Conservation (phyloP, 148 eudicot genomes). For the Spergularia bocconei region DNA sequence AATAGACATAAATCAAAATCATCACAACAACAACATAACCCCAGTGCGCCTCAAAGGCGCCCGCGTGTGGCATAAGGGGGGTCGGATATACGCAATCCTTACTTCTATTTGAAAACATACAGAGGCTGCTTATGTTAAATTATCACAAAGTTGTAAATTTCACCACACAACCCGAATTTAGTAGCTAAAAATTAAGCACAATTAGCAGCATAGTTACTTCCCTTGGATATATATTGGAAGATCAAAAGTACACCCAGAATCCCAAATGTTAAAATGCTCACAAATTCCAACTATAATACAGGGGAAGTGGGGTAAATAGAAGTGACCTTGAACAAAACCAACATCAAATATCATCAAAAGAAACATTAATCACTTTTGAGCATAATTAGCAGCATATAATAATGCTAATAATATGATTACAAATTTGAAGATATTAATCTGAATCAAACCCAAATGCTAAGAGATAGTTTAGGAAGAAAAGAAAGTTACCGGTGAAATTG, state of each 20-base stretch:
- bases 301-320: background rate
- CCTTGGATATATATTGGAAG: background rate
- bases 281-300: background rate
- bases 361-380: background rate
- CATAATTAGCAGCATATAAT: slow-evolving; percentile 4
- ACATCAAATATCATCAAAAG: background rate
- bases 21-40: background rate
- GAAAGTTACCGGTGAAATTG: background rate
- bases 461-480: background rate
- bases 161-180: background rate
- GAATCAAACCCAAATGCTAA: background rate
- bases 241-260: background rate
- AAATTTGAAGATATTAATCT: too few relatives aligned
- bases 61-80: too few relatives aligned
- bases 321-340: background rate
- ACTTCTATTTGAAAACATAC: too few relatives aligned
- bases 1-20: background rate
- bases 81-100: too few relatives aligned
- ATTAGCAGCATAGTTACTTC: background rate
- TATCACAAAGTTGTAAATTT: background rate
- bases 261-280: background rate
- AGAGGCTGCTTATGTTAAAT: too few relatives aligned
- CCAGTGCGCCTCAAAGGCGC: too few relatives aligned
- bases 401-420: background rate
- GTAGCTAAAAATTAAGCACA: background rate